Evolutionary conservation across 1,284 basidiomycete species (phyloP).

Genomic region (Spongiforma sp.): DNA sequence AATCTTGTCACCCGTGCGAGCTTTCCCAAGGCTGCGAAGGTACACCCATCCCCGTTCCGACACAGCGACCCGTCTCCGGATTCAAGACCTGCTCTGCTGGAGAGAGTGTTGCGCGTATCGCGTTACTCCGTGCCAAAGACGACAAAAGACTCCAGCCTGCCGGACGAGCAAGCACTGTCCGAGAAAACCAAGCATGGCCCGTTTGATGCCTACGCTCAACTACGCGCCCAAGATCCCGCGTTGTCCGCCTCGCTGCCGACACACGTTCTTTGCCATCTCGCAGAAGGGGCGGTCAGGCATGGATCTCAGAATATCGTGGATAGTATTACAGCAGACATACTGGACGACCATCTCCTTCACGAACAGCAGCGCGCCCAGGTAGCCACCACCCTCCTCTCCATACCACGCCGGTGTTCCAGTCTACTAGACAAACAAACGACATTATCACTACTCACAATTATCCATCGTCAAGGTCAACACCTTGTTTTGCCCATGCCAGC

Average conservation of each 20-base stretch:
- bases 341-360: slow-evolving; percentile 32
- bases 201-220: slow-evolving; percentile 32
- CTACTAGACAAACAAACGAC: slow-evolving; percentile 28
- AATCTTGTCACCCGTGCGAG: slow-evolving; percentile 19
- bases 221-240: slow-evolving; percentile 33
- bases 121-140: slow-evolving; percentile 33
- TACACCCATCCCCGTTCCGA: slow-evolving; percentile 1
- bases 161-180: slow-evolving; percentile 14
- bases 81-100: slow-evolving; percentile 23
- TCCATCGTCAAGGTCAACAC: slow-evolving; percentile 24
- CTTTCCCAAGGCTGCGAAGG: slow-evolving; percentile 13
- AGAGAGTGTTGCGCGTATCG: slow-evolving; percentile 35
- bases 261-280: slow-evolving; percentile 34
- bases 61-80: slow-evolving; percentile 5
- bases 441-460: slow-evolving; percentile 31
- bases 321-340: slow-evolving; percentile 41
- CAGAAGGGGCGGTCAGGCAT: slow-evolving; percentile 35
- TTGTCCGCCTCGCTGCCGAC: slow-evolving; percentile 30
- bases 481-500: slow-evolving; percentile 24
- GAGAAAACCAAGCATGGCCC: slow-evolving; percentile 27
- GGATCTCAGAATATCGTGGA: slow-evolving; percentile 39
- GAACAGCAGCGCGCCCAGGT: slow-evolving; percentile 29
- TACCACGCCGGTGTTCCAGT: slow-evolving; percentile 23
- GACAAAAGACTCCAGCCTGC: slow-evolving; percentile 10
- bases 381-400: slow-evolving; percentile 33